Percentiles rank a stretch among this genome's conserved stretches.
phyloP scores from a whole-genome alignment of 306 rosid species.

The Pyrus communis region DNA sequence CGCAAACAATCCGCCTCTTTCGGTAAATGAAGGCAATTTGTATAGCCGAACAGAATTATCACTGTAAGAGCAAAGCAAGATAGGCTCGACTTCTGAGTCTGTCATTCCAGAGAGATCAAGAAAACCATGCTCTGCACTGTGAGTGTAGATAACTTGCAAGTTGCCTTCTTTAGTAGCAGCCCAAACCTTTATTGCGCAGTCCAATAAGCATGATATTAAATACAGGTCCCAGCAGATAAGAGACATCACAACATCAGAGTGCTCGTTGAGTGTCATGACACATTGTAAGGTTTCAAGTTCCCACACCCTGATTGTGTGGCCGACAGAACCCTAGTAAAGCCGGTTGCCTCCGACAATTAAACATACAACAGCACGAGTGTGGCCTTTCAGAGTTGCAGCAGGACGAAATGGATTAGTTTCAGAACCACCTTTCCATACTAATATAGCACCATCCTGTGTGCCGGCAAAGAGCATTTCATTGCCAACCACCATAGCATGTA shows the following conservation, averaged over 20 bases:
- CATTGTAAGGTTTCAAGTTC: constrained; percentile 32
- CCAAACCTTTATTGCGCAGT: constrained; percentile 30
- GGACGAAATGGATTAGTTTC: constrained; percentile 17
- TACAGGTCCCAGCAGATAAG: constrained; percentile 33
- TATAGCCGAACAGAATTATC: constrained; percentile 35
- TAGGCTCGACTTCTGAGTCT: constrained; percentile 14
- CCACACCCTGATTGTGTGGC: constrained; percentile 43
- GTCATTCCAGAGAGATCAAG: constrained; percentile 25
- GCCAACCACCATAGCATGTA: constrained; percentile 26
- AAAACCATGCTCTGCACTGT: constrained; percentile 30
- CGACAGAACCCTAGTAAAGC: constrained; percentile 26
- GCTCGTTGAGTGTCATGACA: constrained; percentile 27
- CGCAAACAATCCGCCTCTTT: background rate
- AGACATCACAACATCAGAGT: constrained; percentile 29
- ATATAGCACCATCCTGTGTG: constrained; percentile 33
- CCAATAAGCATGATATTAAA: constrained; percentile 17
- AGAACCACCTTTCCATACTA: constrained; percentile 28
- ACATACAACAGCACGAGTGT: constrained; percentile 15
- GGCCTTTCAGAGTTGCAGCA: constrained; percentile 24
- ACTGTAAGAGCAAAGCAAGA: constrained; percentile 26
- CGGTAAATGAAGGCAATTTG: constrained; percentile 41
- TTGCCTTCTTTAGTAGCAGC: background rate
- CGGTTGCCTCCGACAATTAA: constrained; percentile 15
- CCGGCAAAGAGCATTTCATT: constrained; percentile 33
- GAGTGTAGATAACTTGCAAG: constrained; percentile 25